These are phyloP conservation scores for Erigeron philadelphicus DNA, from an alignment of 140 eudicot genomes.

Conservation along the genomic window DNA sequence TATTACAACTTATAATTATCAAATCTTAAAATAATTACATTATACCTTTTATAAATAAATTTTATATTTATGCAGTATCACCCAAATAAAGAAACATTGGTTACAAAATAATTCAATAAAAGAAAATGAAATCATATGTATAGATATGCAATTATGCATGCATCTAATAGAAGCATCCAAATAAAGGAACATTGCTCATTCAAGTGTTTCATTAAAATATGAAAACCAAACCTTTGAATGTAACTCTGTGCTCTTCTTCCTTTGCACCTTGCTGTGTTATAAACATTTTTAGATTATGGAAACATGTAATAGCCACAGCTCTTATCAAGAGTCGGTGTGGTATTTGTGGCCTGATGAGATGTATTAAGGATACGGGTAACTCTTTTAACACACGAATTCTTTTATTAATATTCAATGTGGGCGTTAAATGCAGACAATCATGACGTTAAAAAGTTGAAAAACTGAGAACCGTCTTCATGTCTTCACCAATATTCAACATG, in stretches of 20 bases:
- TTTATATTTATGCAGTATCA: no score
- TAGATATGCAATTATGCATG: background rate
- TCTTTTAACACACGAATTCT: background rate
- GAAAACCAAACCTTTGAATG: background rate
- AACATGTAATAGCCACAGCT: slow-evolving; percentile 7
- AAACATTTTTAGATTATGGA: background rate
- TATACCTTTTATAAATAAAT: no score
- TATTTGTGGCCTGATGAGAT: background rate
- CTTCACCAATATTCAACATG: no score
- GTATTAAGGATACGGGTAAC: slow-evolving; percentile 1
- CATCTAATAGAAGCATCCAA: background rate
- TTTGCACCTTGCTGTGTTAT: background rate
- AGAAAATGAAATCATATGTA: background rate
- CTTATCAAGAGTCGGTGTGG: background rate
- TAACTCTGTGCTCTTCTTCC: slow-evolving; percentile 7
- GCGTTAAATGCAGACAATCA: no score
- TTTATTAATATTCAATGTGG: background rate
- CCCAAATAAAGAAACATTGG: no score
- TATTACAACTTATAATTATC: no score
- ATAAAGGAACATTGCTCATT: background rate
- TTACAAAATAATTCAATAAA: no score
- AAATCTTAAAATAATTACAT: no score
- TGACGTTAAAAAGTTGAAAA: no score
- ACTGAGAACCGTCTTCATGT: no score
- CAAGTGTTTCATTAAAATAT: background rate